phyloP scores from a whole-genome alignment of 1,284 basidiomycete species.

The Pascua sp. region DNA sequence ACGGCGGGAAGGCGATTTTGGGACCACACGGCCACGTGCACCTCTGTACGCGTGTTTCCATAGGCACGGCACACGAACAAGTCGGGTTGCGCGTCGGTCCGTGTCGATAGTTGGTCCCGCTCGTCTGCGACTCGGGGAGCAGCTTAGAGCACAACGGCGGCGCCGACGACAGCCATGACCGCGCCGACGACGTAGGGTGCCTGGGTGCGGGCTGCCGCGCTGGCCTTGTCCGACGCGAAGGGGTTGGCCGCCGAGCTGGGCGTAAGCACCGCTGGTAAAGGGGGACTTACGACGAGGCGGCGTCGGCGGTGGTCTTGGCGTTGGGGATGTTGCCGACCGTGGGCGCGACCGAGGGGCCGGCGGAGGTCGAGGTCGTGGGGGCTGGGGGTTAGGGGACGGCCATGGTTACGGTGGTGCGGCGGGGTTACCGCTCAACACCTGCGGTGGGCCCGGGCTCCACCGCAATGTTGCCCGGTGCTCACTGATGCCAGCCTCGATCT shows the following conservation, averaged over 20 bases:
- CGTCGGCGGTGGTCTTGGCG: slow-evolving; percentile 5
- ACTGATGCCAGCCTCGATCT: slow-evolving; percentile 40
- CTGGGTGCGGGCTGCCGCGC: neutral
- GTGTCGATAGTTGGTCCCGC: too few relatives aligned
- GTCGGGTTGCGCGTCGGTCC: too few relatives aligned
- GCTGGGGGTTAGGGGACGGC: slow-evolving; percentile 4
- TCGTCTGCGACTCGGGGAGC: too few relatives aligned
- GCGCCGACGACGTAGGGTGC: slow-evolving; percentile 13
- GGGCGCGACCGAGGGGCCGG: slow-evolving; percentile 1
- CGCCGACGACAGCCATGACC: slow-evolving; percentile 13
- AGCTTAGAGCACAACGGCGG: slow-evolving; percentile 10
- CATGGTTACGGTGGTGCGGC: too few relatives aligned
- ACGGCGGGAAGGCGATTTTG: too few relatives aligned
- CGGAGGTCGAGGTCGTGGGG: slow-evolving; percentile 12
- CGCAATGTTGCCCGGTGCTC: too few relatives aligned
- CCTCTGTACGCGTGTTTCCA: too few relatives aligned
- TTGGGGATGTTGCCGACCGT: slow-evolving; percentile 18
- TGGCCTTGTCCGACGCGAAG: slow-evolving; percentile 10
- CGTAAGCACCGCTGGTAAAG: neutral
- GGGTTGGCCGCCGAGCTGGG: slow-evolving; percentile 9
- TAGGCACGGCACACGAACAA: too few relatives aligned
- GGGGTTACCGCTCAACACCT: too few relatives aligned
- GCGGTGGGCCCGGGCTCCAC: too few relatives aligned
- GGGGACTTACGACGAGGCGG: neutral
- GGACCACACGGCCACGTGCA: too few relatives aligned